Percentiles rank a stretch among this genome's conserved stretches.
Evolutionary conservation across 345 rosid species (phyloP).

Genomic region (Mercurialis annua): DNA sequence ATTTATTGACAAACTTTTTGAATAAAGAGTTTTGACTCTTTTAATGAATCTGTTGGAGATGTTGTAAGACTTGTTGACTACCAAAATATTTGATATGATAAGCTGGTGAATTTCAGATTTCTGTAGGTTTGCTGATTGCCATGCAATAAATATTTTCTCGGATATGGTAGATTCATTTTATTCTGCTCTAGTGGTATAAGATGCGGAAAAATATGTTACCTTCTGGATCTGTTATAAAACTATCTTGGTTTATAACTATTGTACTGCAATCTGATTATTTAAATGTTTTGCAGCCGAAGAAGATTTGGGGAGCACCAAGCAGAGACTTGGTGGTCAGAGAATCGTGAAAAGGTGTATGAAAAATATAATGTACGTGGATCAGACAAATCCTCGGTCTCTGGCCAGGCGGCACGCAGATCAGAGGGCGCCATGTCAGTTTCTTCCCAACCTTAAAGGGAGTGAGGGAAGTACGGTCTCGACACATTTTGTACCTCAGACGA

Average conservation of each 20-base stretch:
- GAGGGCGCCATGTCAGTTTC: constrained; percentile 52
- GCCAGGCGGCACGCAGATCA: constrained; percentile 48
- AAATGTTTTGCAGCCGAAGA: constrained; percentile 60
- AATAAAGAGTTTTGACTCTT: no score
- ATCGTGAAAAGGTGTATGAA: constrained; percentile 86
- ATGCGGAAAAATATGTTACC: neutral
- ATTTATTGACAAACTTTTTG: no score
- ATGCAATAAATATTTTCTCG: neutral
- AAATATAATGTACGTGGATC: constrained; percentile 73
- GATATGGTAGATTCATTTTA: neutral
- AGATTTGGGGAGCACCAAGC: constrained; percentile 96
- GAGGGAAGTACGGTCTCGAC: constrained; percentile 13
- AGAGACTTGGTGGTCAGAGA: constrained; percentile 96
- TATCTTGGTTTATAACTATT: neutral
- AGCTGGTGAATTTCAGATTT: neutral
- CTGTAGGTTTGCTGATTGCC: neutral
- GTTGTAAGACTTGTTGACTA: neutral
- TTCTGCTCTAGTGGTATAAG: neutral
- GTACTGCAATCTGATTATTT: neutral
- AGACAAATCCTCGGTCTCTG: constrained; percentile 58
- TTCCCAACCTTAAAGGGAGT: constrained; percentile 40
- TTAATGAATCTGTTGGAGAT: no score
- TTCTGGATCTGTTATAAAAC: neutral
- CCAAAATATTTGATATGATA: no score
- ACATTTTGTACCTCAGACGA: constrained; percentile 19